Percentiles rank a stretch among this genome's conserved stretches.
phyloP scores from a whole-genome alignment of 345 rosid species.

The Eucalyptus paniculata region DNA sequence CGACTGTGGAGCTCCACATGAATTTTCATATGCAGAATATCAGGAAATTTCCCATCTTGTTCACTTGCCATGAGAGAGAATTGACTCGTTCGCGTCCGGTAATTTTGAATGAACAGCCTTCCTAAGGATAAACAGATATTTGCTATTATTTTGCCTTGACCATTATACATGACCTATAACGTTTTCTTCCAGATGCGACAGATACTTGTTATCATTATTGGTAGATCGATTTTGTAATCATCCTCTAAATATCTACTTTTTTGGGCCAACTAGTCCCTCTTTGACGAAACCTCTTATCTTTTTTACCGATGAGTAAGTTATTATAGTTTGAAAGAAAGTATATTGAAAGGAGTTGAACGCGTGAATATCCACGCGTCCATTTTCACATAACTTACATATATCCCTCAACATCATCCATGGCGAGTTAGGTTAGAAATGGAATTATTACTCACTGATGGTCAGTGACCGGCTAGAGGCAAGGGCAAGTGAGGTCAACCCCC shows the following conservation, averaged over 20 bases:
- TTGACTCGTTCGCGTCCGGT: neutral
- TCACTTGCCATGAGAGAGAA: neutral
- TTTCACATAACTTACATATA: neutral
- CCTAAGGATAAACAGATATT: neutral
- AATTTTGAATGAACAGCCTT: neutral
- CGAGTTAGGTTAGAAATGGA: neutral
- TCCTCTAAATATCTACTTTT: neutral
- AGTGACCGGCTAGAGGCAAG: no score
- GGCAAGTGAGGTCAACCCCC: no score
- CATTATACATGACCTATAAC: neutral
- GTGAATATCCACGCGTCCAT: rapidly evolving
- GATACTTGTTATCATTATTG: neutral
- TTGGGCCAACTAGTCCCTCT: neutral
- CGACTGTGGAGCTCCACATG: neutral
- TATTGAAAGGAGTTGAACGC: neutral
- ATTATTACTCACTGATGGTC: rapidly evolving
- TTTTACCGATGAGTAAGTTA: neutral
- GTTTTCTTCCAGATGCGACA: neutral
- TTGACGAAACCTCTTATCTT: neutral
- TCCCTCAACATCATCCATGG: neutral
- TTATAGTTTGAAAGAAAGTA: neutral
- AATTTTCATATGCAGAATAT: neutral
- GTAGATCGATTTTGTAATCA: neutral
- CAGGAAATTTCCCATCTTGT: neutral
- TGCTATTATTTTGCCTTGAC: neutral